Conservation (phyloP, 192 early-diverging fungal genomes). For the Haplosporangium gracile region DNA sequence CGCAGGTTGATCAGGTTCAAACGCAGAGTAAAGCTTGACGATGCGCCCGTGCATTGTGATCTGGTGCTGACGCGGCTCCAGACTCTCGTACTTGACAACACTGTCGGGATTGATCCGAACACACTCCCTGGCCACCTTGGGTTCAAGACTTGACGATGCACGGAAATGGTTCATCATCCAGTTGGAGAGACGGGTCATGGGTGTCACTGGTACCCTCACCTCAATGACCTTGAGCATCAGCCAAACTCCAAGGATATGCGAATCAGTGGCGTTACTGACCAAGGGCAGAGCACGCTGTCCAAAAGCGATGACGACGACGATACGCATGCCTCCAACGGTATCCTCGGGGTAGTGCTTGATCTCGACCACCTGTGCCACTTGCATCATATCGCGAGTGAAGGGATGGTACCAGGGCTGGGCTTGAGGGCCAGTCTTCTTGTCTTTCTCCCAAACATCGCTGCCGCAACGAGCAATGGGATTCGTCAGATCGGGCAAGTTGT, state of each 20-base stretch:
- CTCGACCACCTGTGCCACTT: conserved; percentile 28
- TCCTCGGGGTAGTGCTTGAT: conserved; percentile 33
- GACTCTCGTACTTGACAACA: conserved; percentile 8
- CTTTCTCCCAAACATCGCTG: conserved; percentile 21
- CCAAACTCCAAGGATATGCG: conserved; percentile 32
- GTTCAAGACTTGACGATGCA: not conserved
- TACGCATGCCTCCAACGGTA: conserved; percentile 16
- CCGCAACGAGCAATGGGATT: conserved; percentile 27
- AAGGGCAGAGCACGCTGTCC: conserved; percentile 22
- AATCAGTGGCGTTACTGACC: conserved; percentile 5
- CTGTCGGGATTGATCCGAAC: too few relatives aligned
- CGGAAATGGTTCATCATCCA: not conserved
- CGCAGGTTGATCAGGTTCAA: not conserved
- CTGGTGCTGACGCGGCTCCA: conserved; percentile 6
- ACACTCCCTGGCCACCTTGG: not conserved
- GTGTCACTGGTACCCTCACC: conserved; percentile 16
- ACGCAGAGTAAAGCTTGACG: conserved; percentile 28
- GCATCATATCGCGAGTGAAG: not conserved
- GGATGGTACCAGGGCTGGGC: not conserved
- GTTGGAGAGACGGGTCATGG: not conserved
- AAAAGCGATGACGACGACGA: conserved; percentile 38
- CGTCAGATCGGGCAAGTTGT: conserved; percentile 32
- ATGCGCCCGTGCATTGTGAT: conserved; percentile 18
- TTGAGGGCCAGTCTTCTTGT: not conserved
- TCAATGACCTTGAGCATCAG: conserved; percentile 25